These are phyloP conservation scores for Mucor velutinosus DNA, from an alignment of 371 early-diverging fungal genomes.

Conservation along the genomic window DNA sequence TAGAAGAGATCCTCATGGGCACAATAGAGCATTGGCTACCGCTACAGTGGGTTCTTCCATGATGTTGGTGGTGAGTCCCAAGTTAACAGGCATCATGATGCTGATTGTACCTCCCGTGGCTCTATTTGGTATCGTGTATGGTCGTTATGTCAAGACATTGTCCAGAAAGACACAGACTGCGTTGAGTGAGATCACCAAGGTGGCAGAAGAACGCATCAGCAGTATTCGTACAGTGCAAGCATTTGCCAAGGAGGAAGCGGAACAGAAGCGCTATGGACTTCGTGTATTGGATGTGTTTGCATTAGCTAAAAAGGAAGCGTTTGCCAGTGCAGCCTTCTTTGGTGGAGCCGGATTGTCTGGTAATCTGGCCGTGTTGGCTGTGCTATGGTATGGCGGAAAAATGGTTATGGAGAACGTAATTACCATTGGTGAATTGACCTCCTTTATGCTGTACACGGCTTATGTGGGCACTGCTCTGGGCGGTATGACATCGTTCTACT, in stretches of 20 bases:
- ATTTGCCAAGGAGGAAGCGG: conserved; percentile 70
- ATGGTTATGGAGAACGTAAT: conserved; percentile 74
- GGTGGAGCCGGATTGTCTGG: conserved; percentile 79
- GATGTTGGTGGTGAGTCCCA: conserved; percentile 72
- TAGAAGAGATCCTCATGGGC: background rate
- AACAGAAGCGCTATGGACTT: conserved; percentile 55
- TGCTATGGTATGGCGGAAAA: conserved; percentile 75
- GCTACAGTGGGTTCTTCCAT: conserved; percentile 63
- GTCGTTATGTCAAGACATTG: conserved; percentile 68
- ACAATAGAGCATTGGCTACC: conserved; percentile 51
- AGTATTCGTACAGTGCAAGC: conserved; percentile 80
- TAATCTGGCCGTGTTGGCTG: conserved; percentile 74
- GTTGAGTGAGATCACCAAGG: conserved; percentile 71
- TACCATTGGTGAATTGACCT: conserved; percentile 79
- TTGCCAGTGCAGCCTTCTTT: conserved; percentile 77
- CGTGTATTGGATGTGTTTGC: conserved; percentile 61
- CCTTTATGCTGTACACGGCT: conserved; percentile 83
- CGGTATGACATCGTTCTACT: conserved; percentile 79
- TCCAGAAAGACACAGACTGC: conserved; percentile 73
- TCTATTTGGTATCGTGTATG: conserved; percentile 71
- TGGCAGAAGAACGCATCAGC: conserved; percentile 75
- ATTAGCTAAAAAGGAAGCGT: conserved; percentile 68
- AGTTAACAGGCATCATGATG: conserved; percentile 78
- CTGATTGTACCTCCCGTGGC: conserved; percentile 79
- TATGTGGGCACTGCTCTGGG: conserved; percentile 76